These are phyloP conservation scores for Mucor plumbeus DNA, from an alignment of 371 early-diverging fungal genomes.

Conservation along the genomic window DNA sequence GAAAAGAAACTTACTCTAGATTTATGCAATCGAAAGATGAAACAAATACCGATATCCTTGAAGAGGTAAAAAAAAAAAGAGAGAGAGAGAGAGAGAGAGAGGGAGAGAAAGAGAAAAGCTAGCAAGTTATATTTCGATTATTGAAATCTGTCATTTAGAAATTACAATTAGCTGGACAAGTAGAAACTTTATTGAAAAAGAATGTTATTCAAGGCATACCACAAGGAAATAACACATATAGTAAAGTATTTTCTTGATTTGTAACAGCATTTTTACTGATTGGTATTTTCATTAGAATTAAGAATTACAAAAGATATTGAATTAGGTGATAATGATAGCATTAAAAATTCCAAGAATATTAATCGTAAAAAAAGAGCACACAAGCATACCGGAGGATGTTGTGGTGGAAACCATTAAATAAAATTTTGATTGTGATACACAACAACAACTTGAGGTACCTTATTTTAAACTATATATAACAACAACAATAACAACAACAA, in stretches of 20 bases:
- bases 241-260: conserved; percentile 22
- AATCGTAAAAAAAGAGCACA: conserved; percentile 38
- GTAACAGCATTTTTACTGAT: conserved; percentile 1
- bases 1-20: conserved; percentile 45
- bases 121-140: neutral
- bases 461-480: neutral
- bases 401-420: conserved; percentile 28
- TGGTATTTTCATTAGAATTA: conserved; percentile 26
- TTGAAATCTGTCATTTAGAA: too few species aligned
- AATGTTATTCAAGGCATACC: conserved; percentile 51
- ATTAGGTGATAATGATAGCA: conserved; percentile 53
- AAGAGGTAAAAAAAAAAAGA: conserved; percentile 37
- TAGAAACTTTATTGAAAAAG: conserved; percentile 39
- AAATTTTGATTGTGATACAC: conserved; percentile 14
- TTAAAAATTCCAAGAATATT: conserved; percentile 46
- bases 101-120: neutral
- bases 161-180: conserved; percentile 39
- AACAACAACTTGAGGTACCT: neutral
- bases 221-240: conserved; percentile 35
- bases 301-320: conserved; percentile 53
- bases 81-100: neutral
- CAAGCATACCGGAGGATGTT: conserved; percentile 25
- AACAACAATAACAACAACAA: neutral
- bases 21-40: conserved; percentile 55
- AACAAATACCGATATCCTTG: conserved; percentile 46